Evolutionary conservation across 805 yeast genomes (phyloP).

Genomic region (Starmerella geochares): DNA sequence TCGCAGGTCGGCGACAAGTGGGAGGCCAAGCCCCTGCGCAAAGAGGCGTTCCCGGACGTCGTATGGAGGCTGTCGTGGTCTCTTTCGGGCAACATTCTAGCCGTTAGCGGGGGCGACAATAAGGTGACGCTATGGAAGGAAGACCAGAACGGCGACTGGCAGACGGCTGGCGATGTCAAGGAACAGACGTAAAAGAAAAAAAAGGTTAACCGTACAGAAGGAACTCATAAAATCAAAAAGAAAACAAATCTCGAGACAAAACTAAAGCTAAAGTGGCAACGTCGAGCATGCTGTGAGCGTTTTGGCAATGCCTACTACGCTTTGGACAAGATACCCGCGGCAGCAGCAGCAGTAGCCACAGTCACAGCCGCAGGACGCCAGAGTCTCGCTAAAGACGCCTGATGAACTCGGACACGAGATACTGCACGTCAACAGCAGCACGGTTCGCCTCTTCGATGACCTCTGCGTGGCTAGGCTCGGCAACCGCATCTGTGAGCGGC

Average conservation of each 20-base stretch:
- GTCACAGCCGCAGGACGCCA: no score
- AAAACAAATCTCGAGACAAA: background rate
- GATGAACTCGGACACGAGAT: conserved; percentile 38
- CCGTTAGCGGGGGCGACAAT: conserved; percentile 93
- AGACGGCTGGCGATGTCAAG: conserved; percentile 90
- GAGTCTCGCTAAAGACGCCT: background rate
- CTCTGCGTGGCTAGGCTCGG: conserved; percentile 80
- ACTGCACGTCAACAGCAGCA: conserved; percentile 75
- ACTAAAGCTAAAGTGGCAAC: background rate
- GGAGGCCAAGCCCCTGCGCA: conserved; percentile 66
- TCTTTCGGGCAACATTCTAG: conserved; percentile 85
- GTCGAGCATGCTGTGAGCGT: no score
- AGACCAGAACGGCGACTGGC: conserved; percentile 87
- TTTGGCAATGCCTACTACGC: no score
- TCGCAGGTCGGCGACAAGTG: conserved; percentile 64
- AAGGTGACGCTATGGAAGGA: conserved; percentile 96
- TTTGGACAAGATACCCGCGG: no score
- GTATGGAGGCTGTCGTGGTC: conserved; percentile 99
- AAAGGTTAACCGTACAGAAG: no score
- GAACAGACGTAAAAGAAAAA: conserved; percentile 38
- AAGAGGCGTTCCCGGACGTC: conserved; percentile 86
- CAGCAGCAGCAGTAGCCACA: no score
- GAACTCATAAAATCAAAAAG: no score
- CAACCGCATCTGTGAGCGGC: conserved; percentile 37
- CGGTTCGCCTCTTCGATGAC: conserved; percentile 70